Evolutionary conservation across 106 monocot species (phyloP).

Genomic region (Acorus gramineus): DNA sequence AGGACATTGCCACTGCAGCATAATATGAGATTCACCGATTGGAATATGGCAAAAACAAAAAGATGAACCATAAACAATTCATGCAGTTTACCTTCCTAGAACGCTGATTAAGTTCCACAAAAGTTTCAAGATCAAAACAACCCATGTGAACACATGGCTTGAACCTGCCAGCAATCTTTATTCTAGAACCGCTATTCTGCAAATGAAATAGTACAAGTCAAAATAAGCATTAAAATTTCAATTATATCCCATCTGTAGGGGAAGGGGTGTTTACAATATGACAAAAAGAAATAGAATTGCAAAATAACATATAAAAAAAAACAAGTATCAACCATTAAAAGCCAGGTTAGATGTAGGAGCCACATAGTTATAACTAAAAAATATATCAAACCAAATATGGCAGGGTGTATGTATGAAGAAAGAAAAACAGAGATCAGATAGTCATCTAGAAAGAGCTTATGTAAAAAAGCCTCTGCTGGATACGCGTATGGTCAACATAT

Average conservation of each 20-base stretch:
- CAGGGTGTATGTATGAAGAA: no score
- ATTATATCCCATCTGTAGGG: not conserved
- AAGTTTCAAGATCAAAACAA: constrained; percentile 91
- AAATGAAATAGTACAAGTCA: constrained; percentile 5
- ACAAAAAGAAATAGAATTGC: not conserved
- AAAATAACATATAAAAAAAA: not conserved
- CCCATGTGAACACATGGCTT: constrained; percentile 81
- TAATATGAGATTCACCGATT: constrained; percentile 1
- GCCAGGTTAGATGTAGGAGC: no score
- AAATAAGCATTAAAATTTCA: not conserved
- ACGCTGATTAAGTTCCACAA: constrained; percentile 82
- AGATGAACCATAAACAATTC: not conserved
- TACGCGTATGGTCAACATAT: no score
- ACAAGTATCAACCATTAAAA: no score
- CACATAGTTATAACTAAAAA: no score
- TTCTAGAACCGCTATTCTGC: constrained; percentile 89
- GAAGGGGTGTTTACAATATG: not conserved
- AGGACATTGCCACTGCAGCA: constrained; percentile 96
- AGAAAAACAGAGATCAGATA: no score
- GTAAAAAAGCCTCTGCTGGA: no score
- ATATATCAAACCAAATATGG: no score
- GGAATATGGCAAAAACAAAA: constrained; percentile 1
- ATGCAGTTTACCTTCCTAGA: constrained; percentile 61
- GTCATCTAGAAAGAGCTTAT: no score
- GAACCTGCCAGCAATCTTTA: constrained; percentile 74